A percentile compares a stretch with the other conserved stretches of the same genome.
phyloP scores from a whole-genome alignment of 768 basidiomycete genomes.

The Melanogaster broomeanus region DNA sequence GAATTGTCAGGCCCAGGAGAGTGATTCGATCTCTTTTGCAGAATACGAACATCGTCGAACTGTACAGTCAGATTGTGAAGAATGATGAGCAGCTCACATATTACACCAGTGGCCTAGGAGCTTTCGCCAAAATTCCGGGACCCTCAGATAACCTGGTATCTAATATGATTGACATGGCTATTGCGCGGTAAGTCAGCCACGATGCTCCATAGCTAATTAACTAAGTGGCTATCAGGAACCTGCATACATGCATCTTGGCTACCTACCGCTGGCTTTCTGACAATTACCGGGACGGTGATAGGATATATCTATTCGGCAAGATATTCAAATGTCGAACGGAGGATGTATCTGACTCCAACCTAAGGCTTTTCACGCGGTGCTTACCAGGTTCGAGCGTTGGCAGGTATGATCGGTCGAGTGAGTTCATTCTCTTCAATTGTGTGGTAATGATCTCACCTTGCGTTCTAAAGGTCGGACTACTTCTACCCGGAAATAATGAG shows the following conservation, averaged over 20 bases:
- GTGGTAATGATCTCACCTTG: background rate
- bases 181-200: slow-evolving; percentile 35
- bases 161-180: slow-evolving; percentile 34
- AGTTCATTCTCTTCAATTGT: background rate
- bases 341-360: background rate
- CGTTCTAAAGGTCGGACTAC: slow-evolving; percentile 39
- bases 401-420: slow-evolving; percentile 46
- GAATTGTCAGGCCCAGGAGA: background rate
- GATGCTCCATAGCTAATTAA: background rate
- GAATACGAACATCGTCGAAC: slow-evolving; percentile 46
- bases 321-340: background rate
- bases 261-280: slow-evolving; percentile 46
- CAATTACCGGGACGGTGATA: slow-evolving; percentile 38
- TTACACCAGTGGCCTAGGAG: slow-evolving; percentile 43
- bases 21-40: slow-evolving; percentile 7
- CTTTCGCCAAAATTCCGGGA: slow-evolving; percentile 28
- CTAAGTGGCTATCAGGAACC: slow-evolving; percentile 28
- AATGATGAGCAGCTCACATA: slow-evolving; percentile 37
- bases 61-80: slow-evolving; percentile 40
- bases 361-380: slow-evolving; percentile 50
- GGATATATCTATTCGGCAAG: slow-evolving; percentile 43
- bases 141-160: slow-evolving; percentile 17
- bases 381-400: slow-evolving; percentile 44
- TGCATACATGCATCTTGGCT: slow-evolving; percentile 34
- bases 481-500: slow-evolving; percentile 41